Conservation (phyloP, 495 filamentous ascomycete species). For the Clavariopsis aquatica region DNA sequence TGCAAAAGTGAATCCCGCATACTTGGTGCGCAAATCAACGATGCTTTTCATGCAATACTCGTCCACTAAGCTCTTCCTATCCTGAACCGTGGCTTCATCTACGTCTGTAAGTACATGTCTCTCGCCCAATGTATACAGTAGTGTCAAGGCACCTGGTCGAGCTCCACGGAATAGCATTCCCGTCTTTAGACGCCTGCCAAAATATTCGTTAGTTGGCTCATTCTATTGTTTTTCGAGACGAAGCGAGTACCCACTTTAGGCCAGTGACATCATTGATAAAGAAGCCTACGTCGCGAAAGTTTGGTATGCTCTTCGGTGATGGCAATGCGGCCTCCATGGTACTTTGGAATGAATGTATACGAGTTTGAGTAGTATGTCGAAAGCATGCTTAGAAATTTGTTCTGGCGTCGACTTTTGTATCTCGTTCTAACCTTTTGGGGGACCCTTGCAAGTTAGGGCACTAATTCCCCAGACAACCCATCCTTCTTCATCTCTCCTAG, state of each 20-base stretch:
- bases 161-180: constrained; percentile 75
- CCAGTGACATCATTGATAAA: constrained; percentile 64
- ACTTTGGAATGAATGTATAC: neutral
- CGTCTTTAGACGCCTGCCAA: constrained; percentile 61
- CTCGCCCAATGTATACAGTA: no score
- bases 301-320: constrained; percentile 66
- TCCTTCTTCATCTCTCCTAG: no score
- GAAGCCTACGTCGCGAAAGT: constrained; percentile 83
- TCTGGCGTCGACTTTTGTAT: neutral
- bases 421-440: neutral
- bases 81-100: constrained; percentile 70
- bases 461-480: neutral
- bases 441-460: neutral
- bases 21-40: constrained; percentile 78
- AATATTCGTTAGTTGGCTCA: neutral
- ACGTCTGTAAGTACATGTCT: constrained; percentile 1
- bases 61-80: constrained; percentile 60
- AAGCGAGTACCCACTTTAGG: constrained; percentile 49
- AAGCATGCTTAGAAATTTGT: neutral
- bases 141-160: constrained; percentile 67
- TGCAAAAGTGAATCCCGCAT: constrained; percentile 26
- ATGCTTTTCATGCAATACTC: constrained; percentile 68
- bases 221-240: neutral
- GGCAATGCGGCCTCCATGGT: constrained; percentile 28
- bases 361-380: neutral